phyloP scores from a whole-genome alignment of 768 basidiomycete species.

The Xerocomellus intermedius region DNA sequence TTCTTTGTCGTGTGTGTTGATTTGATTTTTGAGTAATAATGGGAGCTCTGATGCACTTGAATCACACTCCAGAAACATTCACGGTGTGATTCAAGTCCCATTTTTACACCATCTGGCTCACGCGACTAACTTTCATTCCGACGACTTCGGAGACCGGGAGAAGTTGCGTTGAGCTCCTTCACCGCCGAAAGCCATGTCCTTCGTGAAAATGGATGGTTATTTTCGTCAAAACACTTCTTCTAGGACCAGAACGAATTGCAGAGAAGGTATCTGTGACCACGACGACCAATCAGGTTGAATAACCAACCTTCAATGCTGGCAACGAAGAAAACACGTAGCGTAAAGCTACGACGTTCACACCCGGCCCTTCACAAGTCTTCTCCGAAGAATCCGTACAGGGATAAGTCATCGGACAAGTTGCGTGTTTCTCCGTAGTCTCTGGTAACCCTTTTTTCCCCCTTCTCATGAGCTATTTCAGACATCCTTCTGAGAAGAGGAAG shows the following conservation, averaged over 20 bases:
- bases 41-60: no score
- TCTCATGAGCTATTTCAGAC: background rate
- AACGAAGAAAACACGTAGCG: background rate
- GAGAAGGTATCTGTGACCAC: background rate
- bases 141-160: no score
- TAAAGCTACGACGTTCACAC: background rate
- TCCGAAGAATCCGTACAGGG: background rate
- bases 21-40: no score
- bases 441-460: background rate
- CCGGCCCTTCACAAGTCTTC: background rate
- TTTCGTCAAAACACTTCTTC: background rate
- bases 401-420: slow-evolving; percentile 13
- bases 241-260: background rate
- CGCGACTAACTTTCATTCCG: no score
- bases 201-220: no score
- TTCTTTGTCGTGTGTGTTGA: no score
- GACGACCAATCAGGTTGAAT: background rate
- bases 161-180: no score
- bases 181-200: no score
- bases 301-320: no score
- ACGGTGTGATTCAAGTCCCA: no score
- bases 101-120: no score
- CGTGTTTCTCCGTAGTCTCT: slow-evolving; percentile 9
- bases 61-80: no score
- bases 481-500: slow-evolving; percentile 8